Evolutionary conservation across 495 filamentous ascomycete genomes (phyloP).

Genomic region (Tricharina praecox): DNA sequence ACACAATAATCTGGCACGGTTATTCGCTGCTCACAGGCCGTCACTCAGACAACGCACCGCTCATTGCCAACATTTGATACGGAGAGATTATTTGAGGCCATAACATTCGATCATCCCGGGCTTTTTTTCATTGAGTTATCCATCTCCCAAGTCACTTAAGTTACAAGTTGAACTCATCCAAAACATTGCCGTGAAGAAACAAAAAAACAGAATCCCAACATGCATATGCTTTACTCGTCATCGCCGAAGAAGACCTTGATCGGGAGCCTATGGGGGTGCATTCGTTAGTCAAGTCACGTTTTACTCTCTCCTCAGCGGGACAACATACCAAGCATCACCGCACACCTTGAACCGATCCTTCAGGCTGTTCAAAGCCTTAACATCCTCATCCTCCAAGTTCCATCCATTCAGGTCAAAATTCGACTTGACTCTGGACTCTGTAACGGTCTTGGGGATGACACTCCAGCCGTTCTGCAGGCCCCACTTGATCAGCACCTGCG

Average conservation of each 20-base stretch:
- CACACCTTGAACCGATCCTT: conserved; percentile 61
- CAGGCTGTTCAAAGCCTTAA: conserved; percentile 43
- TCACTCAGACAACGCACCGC: too few species aligned
- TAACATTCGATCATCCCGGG: too few species aligned
- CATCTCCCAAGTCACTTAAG: too few species aligned
- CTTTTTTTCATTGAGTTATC: too few species aligned
- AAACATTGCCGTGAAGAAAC: too few species aligned
- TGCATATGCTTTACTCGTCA: conserved; percentile 66
- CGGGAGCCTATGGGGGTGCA: conserved; percentile 34
- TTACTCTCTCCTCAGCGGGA: neutral
- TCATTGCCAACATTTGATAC: too few species aligned
- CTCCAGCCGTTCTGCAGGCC: conserved; percentile 55
- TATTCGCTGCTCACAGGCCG: too few species aligned
- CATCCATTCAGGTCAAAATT: conserved; percentile 53
- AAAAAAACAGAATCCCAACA: too few species aligned
- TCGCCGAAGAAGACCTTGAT: conserved; percentile 77
- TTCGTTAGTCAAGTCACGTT: neutral
- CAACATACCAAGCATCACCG: conserved; percentile 38
- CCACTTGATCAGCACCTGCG: conserved; percentile 54
- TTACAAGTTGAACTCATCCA: too few species aligned
- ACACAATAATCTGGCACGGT: too few species aligned
- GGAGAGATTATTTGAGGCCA: too few species aligned
- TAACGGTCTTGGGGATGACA: conserved; percentile 56
- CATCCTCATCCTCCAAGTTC: conserved; percentile 46
- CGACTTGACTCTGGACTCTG: conserved; percentile 41